Evolutionary conservation across 805 yeast genomes (phyloP).

Genomic region (Metschnikowia lochheadii): DNA sequence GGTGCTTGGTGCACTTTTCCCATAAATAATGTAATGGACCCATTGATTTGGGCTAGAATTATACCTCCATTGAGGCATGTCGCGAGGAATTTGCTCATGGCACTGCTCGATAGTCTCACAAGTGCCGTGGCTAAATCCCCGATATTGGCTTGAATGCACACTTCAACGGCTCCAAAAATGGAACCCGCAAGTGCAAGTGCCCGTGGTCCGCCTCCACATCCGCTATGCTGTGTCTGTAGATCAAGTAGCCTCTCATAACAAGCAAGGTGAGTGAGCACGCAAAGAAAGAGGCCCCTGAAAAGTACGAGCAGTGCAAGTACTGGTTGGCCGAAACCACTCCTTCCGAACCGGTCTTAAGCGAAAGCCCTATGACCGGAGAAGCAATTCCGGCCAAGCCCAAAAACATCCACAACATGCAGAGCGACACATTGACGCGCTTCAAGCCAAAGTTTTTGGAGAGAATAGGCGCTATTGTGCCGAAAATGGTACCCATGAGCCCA

Average conservation of each 20-base stretch:
- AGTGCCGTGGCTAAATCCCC: neutral
- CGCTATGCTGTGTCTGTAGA: constrained; percentile 41
- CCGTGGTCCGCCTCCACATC: constrained; percentile 15
- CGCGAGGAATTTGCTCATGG: too few relatives aligned
- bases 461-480: constrained; percentile 52
- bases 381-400: constrained; percentile 49
- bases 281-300: constrained; percentile 54
- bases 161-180: constrained; percentile 12
- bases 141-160: constrained; percentile 7
- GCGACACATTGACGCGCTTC: constrained; percentile 44
- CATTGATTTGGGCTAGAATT: too few relatives aligned
- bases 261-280: constrained; percentile 42
- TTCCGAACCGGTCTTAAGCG: constrained; percentile 34
- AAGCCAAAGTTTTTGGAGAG: constrained; percentile 53
- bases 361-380: constrained; percentile 59
- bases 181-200: constrained; percentile 17
- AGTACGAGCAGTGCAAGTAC: constrained; percentile 52
- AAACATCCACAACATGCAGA: constrained; percentile 51
- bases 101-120: neutral
- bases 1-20: too few relatives aligned
- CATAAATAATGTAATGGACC: too few relatives aligned
- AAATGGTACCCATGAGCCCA: constrained; percentile 56
- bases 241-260: constrained; percentile 51
- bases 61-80: too few relatives aligned
- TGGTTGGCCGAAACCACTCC: constrained; percentile 37